A percentile compares a stretch with the other conserved stretches of the same genome.
phyloP scores from a whole-genome alignment of 176 grass and related monocot genomes.

The Avena sativa region DNA sequence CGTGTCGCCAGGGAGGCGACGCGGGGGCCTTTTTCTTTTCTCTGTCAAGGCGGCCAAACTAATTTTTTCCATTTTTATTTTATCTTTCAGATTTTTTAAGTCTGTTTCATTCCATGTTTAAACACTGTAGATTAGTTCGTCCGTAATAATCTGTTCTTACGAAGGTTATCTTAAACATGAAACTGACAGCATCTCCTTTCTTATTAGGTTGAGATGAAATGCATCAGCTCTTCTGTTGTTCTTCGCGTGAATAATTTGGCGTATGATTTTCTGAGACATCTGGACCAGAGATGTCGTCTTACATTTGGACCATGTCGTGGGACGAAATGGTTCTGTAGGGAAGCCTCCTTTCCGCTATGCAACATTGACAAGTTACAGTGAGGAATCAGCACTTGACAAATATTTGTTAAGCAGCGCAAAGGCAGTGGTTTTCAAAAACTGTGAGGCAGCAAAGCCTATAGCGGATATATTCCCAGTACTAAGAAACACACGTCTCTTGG shows the following conservation, averaged over 20 bases:
- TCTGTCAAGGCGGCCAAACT: too few species aligned
- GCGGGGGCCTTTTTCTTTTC: too few species aligned
- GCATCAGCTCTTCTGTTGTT: neutral
- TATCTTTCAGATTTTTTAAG: neutral
- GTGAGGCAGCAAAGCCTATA: neutral
- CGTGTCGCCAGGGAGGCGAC: too few species aligned
- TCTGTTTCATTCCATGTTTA: neutral
- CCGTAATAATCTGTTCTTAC: neutral
- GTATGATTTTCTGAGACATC: constrained; percentile 37
- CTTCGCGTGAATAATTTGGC: constrained; percentile 40
- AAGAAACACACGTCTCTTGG: constrained; percentile 29
- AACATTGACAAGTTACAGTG: neutral
- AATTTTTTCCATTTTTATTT: neutral
- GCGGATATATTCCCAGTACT: neutral
- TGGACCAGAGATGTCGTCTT: constrained; percentile 19
- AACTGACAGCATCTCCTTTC: neutral
- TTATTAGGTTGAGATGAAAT: neutral
- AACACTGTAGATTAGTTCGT: neutral
- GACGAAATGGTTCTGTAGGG: neutral
- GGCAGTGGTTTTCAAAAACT: constrained; percentile 17
- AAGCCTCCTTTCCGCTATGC: constrained; percentile 38
- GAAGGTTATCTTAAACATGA: neutral
- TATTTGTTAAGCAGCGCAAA: constrained; percentile 22
- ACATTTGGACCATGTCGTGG: neutral
- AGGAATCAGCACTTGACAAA: neutral